Percentiles rank a stretch among this genome's conserved stretches.
Conservation (phyloP, 805 yeast genomes). For the Sugiyamaella valdiviana region DNA sequence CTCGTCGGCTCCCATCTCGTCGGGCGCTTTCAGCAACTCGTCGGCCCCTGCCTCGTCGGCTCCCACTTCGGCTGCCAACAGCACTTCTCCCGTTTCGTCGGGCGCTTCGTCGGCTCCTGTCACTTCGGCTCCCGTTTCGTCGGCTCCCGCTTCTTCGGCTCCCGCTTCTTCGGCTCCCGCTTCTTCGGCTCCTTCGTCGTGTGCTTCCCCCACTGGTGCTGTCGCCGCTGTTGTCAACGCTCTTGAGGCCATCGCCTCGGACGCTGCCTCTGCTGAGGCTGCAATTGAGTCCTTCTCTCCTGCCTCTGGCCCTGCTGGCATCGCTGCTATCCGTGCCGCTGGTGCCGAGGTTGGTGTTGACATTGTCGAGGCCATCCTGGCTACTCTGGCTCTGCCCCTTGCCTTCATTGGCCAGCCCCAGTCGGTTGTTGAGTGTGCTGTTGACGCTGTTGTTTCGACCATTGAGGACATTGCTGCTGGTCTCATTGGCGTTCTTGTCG, state of each 20-base stretch:
- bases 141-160: slow-evolving; percentile 1
- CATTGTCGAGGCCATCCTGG: neutral
- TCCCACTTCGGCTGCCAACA: neutral
- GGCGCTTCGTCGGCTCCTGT: slow-evolving; percentile 23
- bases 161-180: no score
- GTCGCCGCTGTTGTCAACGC: neutral
- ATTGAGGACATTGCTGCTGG: neutral
- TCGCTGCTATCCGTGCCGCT: slow-evolving; percentile 51
- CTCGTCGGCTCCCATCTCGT: neutral
- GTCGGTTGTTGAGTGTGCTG: slow-evolving; percentile 31
- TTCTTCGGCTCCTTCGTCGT: neutral
- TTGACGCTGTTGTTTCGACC: slow-evolving; percentile 24
- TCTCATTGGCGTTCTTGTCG: neutral
- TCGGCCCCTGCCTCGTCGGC: slow-evolving; percentile 1
- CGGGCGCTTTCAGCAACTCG: neutral
- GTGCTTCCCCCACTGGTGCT: slow-evolving; percentile 48
- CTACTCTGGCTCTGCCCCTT: neutral
- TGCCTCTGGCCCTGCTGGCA: slow-evolving; percentile 61
- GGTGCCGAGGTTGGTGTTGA: slow-evolving; percentile 45
- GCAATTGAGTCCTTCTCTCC: slow-evolving; percentile 37
- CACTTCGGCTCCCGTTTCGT: neutral
- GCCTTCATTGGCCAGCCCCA: neutral
- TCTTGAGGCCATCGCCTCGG: neutral
- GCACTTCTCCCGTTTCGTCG: slow-evolving; percentile 49
- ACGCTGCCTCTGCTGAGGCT: neutral